Evolutionary conservation across 768 basidiomycete species (phyloP), one percentile per base, ranked within the genome.

Genomic region (Termitomyces sp.): DNA sequence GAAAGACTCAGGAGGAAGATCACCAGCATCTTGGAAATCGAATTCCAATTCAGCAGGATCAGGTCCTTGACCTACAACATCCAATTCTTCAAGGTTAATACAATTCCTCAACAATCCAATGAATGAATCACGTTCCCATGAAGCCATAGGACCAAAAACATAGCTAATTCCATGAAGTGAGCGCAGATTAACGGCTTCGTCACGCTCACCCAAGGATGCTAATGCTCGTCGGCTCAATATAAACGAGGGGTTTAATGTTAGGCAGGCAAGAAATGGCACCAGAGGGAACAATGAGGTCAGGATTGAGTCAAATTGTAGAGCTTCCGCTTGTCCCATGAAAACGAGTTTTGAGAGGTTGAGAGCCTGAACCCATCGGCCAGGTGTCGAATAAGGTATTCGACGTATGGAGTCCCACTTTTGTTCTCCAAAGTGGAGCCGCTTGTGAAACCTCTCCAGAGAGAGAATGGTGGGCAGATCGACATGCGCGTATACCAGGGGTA

Each of bases 381-480:
- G 93, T 0, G 87, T 80, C 4, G 92, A 94, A 63, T 87, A 89
- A 0, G 90, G 90, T 60, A 90, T 92, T 48, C 93, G 80, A 50
- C 90, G 82, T 54, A 96, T 84, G 43, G 90, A 89, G 63, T 93
- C 91, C 93, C 93, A 96, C 64, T 79, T 80, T 61, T 81, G 77
- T 58, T 96, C 93, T 7, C 86, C 84, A 30, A 65, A 62, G 56
- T 76, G 71, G 1, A 95, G 76, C 22, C 72, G 74, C n/a, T 70
- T 56, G n/a, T 79, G 73, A 60, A 93, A 86, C 57, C 73, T 76
- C 53, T 80, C 76, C 41, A 93, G 72, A 5, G 74, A 65, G 12
- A 65, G 53, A 11, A 81, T 61, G 19, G 74, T 71, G 5, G 65
- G 64, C 30, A 89, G 68, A 28, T 66, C 66, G 24, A 87, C 75